Percentiles rank a stretch among this genome's conserved stretches.
phyloP scores from a whole-genome alignment of 495 filamentous ascomycete species.

The Talaromyces adpressus region DNA sequence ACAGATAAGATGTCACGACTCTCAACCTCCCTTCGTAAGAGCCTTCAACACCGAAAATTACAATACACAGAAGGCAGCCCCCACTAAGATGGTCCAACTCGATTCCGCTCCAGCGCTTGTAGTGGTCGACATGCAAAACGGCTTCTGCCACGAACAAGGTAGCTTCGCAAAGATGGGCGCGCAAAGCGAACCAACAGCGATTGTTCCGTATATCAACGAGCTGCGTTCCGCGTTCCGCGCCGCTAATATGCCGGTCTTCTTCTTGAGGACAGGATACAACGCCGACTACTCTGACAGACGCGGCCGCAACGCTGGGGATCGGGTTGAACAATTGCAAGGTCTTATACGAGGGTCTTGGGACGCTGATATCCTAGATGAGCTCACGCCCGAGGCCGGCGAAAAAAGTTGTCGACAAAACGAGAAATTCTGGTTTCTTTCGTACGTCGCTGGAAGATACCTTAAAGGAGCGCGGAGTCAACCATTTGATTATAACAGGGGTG shows the following conservation, averaged over 20 bases:
- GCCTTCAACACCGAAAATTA: slow-evolving; percentile 8
- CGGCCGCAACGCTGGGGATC: slow-evolving; percentile 1
- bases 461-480: slow-evolving; percentile 14
- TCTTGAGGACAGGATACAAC: slow-evolving; percentile 16
- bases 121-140: slow-evolving; percentile 21
- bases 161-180: slow-evolving; percentile 16
- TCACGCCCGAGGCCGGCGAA: slow-evolving; percentile 14
- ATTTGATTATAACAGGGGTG: slow-evolving; percentile 18
- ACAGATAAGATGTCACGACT: neutral
- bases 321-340: slow-evolving; percentile 14
- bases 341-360: slow-evolving; percentile 19
- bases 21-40: no score
- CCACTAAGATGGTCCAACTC: slow-evolving; percentile 7
- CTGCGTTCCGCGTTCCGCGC: slow-evolving; percentile 13
- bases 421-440: slow-evolving; percentile 16
- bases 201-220: slow-evolving; percentile 18
- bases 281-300: slow-evolving; percentile 19
- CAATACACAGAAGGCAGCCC: neutral
- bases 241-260: slow-evolving; percentile 15
- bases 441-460: slow-evolving; percentile 14
- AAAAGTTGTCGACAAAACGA: slow-evolving; percentile 16
- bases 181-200: slow-evolving; percentile 17
- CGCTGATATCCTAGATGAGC: slow-evolving; percentile 14
- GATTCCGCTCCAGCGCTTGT: slow-evolving; percentile 7
- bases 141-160: slow-evolving; percentile 18